Evolutionary conservation across 2,329 filamentous ascomycete genomes (phyloP).

Genomic region (Aspergillus ochraceus): DNA sequence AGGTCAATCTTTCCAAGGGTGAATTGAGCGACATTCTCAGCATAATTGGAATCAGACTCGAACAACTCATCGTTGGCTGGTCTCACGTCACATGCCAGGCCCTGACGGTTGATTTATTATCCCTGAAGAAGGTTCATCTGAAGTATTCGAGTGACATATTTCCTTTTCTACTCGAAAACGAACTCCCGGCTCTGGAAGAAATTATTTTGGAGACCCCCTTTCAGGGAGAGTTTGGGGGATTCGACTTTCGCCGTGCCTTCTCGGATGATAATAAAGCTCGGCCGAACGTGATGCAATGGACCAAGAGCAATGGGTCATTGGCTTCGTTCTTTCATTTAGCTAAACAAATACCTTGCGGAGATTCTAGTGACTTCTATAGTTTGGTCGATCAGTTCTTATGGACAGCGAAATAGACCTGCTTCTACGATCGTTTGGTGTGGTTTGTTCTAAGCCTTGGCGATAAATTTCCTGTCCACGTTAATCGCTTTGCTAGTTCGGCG

Average conservation of each 20-base stretch:
- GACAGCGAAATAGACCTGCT: neutral
- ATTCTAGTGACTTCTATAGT: neutral
- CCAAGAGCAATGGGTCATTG: neutral
- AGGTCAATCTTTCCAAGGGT: neutral
- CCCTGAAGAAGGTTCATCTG: conserved; percentile 3
- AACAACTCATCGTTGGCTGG: neutral
- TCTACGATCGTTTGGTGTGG: neutral
- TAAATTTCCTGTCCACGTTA: neutral
- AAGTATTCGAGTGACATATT: neutral
- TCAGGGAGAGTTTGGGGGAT: neutral
- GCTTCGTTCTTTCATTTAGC: neutral
- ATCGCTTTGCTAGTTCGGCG: neutral
- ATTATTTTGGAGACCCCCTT: conserved; percentile 1
- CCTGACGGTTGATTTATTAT: conserved; percentile 2
- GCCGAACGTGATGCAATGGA: conserved; percentile 1
- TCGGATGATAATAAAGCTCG: neutral
- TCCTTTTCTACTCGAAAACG: conserved; percentile 1
- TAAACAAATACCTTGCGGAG: neutral
- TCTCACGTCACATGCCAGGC: neutral
- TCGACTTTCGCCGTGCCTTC: neutral
- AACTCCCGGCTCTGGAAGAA: conserved; percentile 1
- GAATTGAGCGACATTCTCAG: conserved; percentile 3
- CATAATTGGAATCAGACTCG: neutral
- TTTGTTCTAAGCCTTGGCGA: neutral
- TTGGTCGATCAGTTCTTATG: neutral